Evolutionary conservation across 139 green algal genomes (phyloP).

Genomic region (Deuterostichococcus epilithicus): DNA sequence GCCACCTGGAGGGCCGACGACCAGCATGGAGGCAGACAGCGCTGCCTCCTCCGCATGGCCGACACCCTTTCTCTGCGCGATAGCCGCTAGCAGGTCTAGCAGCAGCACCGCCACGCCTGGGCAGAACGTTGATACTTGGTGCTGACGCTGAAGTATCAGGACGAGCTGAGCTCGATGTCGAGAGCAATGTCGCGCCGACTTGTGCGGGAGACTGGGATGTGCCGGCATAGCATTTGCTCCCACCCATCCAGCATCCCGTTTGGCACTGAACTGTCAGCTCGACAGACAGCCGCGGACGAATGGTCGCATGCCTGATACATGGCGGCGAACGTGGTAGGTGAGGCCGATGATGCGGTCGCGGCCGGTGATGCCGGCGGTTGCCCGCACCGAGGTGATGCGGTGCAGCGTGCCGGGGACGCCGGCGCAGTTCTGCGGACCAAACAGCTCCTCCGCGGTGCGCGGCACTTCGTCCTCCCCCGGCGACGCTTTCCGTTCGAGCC

Average conservation of each 20-base stretch:
- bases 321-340: slow-evolving; percentile 62
- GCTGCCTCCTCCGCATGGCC: not conserved
- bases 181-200: not conserved
- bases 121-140: not conserved
- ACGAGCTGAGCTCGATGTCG: not conserved
- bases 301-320: slow-evolving; percentile 37
- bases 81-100: slow-evolving; percentile 50
- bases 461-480: not conserved
- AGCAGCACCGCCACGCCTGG: slow-evolving; percentile 31
- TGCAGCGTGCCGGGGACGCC: slow-evolving; percentile 66
- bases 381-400: slow-evolving; percentile 46
- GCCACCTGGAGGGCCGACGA: not conserved
- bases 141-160: not conserved
- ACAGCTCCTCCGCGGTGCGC: slow-evolving; percentile 20
- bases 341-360: slow-evolving; percentile 46
- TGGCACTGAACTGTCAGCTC: too few species aligned
- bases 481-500: not conserved
- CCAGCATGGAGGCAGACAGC: not conserved
- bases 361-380: slow-evolving; percentile 12
- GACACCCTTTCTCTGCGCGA: slow-evolving; percentile 1
- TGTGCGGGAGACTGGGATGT: not conserved
- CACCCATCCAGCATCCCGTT: not conserved
- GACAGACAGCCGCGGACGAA: not conserved
- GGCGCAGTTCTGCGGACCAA: slow-evolving; percentile 56
- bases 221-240: not conserved